These are phyloP conservation scores for Ottelia alismoides DNA, from an alignment of 106 monocot species.

Conservation along the genomic window DNA sequence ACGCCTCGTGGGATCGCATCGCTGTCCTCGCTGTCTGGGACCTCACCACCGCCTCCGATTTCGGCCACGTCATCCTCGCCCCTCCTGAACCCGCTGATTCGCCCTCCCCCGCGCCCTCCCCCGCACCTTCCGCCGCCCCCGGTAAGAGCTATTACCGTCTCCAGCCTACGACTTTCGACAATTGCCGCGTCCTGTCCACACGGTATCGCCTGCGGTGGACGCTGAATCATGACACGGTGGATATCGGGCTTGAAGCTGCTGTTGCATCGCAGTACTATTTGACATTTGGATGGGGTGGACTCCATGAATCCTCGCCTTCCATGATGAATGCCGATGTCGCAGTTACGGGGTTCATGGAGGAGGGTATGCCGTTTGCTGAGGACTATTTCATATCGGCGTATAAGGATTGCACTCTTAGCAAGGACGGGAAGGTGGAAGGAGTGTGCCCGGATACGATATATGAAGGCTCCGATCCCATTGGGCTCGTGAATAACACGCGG, in stretches of 20 bases:
- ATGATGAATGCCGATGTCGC: slow-evolving; percentile 63
- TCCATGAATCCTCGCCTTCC: slow-evolving; percentile 16
- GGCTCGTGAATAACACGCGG: slow-evolving; percentile 54
- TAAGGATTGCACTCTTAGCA: slow-evolving; percentile 53
- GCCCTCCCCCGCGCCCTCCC: slow-evolving; percentile 5
- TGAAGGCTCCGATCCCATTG: slow-evolving; percentile 35
- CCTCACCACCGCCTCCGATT: slow-evolving; percentile 41
- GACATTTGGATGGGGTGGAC: slow-evolving; percentile 79
- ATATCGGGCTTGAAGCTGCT: slow-evolving; percentile 55
- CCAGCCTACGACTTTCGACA: slow-evolving; percentile 80
- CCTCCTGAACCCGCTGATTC: slow-evolving; percentile 1
- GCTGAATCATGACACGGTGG: slow-evolving; percentile 23
- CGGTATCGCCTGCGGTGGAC: slow-evolving; percentile 57
- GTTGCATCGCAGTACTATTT: slow-evolving; percentile 60
- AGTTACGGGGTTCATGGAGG: slow-evolving; percentile 59
- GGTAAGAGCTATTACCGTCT: too few relatives aligned
- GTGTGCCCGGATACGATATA: slow-evolving; percentile 82
- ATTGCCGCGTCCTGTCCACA: slow-evolving; percentile 38
- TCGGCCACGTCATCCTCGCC: slow-evolving; percentile 45
- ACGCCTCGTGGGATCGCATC: slow-evolving; percentile 42
- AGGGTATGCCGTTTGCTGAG: slow-evolving; percentile 55
- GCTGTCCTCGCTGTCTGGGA: slow-evolving; percentile 61
- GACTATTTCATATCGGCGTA: slow-evolving; percentile 68
- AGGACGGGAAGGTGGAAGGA: slow-evolving; percentile 52
- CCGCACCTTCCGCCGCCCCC: too few relatives aligned